Percentiles rank a stretch among this genome's conserved stretches.
phyloP scores from a whole-genome alignment of 176 grass and related monocot species.

The Cenchrus americanus region DNA sequence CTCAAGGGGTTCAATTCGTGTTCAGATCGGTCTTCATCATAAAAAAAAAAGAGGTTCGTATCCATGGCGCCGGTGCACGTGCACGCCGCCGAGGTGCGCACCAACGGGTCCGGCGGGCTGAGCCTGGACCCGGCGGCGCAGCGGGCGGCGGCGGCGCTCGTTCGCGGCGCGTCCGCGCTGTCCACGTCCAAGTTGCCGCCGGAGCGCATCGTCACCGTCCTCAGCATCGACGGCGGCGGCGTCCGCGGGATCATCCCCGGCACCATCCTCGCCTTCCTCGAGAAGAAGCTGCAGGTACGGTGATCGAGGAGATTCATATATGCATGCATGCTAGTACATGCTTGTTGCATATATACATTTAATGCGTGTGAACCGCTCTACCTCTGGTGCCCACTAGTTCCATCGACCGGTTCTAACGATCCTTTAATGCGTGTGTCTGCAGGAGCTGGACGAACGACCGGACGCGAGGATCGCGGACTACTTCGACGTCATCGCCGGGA shows the following conservation, averaged over 20 bases:
- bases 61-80: slow-evolving; percentile 6
- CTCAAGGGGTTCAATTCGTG: no score
- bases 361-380: no score
- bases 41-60: no score
- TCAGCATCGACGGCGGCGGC: slow-evolving; percentile 60
- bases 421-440: no score
- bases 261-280: slow-evolving; percentile 56
- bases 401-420: background rate
- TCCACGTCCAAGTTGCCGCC: slow-evolving; percentile 8
- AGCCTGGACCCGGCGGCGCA: background rate
- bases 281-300: slow-evolving; percentile 48
- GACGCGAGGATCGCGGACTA: slow-evolving; percentile 55
- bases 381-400: no score
- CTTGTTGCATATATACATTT: no score
- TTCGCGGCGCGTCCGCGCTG: background rate
- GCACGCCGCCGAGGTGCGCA: background rate
- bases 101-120: background rate
- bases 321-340: no score
- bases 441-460: background rate
- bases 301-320: background rate
- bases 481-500: slow-evolving; percentile 81
- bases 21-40: no score
- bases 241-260: slow-evolving; percentile 62
- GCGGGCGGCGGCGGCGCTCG: background rate
- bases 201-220: slow-evolving; percentile 43